Evolutionary conservation across 257 asterid species (phyloP).

Genomic region (Dorcoceras hygrometricum): DNA sequence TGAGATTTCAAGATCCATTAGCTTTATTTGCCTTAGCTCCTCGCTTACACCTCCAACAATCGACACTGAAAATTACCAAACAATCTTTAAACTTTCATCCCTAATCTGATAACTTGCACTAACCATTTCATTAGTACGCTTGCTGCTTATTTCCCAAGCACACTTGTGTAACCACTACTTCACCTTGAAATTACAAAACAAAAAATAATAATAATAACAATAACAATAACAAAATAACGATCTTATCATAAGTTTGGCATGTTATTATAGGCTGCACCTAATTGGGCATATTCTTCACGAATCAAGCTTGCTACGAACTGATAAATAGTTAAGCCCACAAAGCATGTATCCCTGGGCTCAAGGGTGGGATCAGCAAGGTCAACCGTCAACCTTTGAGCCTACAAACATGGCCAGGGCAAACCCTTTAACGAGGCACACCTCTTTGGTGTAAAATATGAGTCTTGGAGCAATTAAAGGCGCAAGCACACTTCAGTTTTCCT

Average conservation of each 20-base stretch:
- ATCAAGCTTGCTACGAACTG: not conserved
- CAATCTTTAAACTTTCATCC: not conserved
- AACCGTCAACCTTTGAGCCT: not conserved
- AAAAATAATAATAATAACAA: too few species aligned
- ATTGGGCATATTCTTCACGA: not conserved
- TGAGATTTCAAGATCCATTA: too few species aligned
- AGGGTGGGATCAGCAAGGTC: not conserved
- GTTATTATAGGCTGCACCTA: not conserved
- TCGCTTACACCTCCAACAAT: not conserved
- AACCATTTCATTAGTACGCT: not conserved
- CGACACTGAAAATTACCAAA: too few species aligned
- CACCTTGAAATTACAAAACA: not conserved
- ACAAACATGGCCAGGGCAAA: not conserved
- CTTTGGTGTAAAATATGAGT: not conserved
- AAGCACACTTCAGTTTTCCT: not conserved
- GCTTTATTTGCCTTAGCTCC: not conserved
- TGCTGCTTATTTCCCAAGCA: not conserved
- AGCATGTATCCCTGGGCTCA: not conserved
- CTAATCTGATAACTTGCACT: not conserved
- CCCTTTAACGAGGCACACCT: not conserved
- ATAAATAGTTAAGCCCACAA: too few species aligned
- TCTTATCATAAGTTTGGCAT: not conserved
- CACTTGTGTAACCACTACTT: not conserved
- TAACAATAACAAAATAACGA: too few species aligned
- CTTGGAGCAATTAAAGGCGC: not conserved